phyloP scores from a whole-genome alignment of 768 basidiomycete genomes.

The Artomyces pyxidatus region DNA sequence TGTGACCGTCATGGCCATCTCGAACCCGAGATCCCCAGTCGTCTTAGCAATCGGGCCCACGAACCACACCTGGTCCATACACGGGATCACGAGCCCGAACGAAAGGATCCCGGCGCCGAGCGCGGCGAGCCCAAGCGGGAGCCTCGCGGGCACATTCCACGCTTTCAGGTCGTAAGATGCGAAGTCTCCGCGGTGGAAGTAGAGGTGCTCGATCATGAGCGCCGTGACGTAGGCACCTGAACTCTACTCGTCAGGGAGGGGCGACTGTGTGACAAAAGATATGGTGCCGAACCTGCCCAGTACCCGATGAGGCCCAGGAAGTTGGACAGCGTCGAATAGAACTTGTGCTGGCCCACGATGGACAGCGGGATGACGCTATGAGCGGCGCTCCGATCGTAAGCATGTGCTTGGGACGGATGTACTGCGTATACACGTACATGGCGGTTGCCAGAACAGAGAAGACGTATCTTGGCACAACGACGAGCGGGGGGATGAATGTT shows the following conservation, averaged over 20 bases:
- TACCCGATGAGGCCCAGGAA: conserved; percentile 57
- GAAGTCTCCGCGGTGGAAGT: conserved; percentile 49
- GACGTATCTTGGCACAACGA: conserved; percentile 57
- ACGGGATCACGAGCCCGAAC: conserved; percentile 51
- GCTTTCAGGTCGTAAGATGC: conserved; percentile 36
- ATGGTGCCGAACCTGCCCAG: conserved; percentile 24
- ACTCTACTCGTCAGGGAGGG: conserved; percentile 44
- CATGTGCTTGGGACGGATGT: background rate
- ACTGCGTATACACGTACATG: conserved; percentile 38
- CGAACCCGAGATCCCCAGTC: conserved; percentile 67
- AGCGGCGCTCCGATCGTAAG: too few species aligned
- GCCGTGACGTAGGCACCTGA: conserved; percentile 43
- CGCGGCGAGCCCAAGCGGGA: conserved; percentile 62
- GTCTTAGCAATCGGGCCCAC: conserved; percentile 54
- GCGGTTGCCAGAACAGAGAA: conserved; percentile 59
- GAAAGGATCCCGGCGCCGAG: conserved; percentile 40
- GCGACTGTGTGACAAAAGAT: background rate
- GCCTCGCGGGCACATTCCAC: conserved; percentile 45
- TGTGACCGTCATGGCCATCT: conserved; percentile 45
- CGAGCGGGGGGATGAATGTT: conserved; percentile 51
- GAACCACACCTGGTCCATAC: conserved; percentile 68
- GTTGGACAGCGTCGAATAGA: conserved; percentile 56
- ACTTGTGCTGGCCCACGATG: conserved; percentile 60
- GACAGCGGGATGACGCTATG: conserved; percentile 56
- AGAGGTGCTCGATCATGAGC: conserved; percentile 56